Evolutionary conservation across 164 flowering plant genomes (phyloP).

Genomic region (Dillenia turbinata): DNA sequence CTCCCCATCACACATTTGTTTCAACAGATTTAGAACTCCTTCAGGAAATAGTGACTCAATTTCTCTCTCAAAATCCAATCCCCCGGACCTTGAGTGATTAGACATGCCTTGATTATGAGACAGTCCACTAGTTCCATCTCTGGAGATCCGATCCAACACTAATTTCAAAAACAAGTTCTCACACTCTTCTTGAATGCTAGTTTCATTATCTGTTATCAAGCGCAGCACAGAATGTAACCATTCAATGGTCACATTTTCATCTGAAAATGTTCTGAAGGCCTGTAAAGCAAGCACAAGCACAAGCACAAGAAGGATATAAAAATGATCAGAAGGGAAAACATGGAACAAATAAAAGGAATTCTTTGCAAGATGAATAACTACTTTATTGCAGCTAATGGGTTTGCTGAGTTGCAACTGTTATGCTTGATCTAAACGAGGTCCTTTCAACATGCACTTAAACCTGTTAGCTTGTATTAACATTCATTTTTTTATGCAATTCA

Average conservation of each 20-base stretch:
- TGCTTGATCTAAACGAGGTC: too few species aligned
- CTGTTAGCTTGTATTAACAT: too few species aligned
- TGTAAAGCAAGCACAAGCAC: constrained; percentile 17
- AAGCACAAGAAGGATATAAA: constrained; percentile 1
- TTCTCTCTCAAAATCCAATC: constrained; percentile 27
- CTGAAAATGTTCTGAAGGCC: constrained; percentile 68
- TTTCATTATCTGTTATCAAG: constrained; percentile 76
- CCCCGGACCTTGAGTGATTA: too few species aligned
- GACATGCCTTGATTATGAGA: neutral
- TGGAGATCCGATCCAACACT: constrained; percentile 68
- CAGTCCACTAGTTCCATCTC: constrained; percentile 32
- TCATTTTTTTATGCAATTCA: too few species aligned
- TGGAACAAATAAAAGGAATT: neutral
- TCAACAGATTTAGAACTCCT: constrained; percentile 50
- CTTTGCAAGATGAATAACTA: too few species aligned
- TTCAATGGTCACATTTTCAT: constrained; percentile 54
- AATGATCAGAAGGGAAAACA: neutral
- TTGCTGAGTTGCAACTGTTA: too few species aligned
- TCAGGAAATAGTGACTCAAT: constrained; percentile 44
- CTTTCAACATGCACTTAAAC: too few species aligned
- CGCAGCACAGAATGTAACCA: constrained; percentile 94
- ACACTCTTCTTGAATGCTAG: constrained; percentile 93
- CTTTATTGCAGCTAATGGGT: too few species aligned
- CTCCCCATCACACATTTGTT: constrained; percentile 66
- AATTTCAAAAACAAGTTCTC: constrained; percentile 77